Evolutionary conservation across 371 early-diverging fungal genomes (phyloP).

Genomic region (Mortierella sp.): DNA sequence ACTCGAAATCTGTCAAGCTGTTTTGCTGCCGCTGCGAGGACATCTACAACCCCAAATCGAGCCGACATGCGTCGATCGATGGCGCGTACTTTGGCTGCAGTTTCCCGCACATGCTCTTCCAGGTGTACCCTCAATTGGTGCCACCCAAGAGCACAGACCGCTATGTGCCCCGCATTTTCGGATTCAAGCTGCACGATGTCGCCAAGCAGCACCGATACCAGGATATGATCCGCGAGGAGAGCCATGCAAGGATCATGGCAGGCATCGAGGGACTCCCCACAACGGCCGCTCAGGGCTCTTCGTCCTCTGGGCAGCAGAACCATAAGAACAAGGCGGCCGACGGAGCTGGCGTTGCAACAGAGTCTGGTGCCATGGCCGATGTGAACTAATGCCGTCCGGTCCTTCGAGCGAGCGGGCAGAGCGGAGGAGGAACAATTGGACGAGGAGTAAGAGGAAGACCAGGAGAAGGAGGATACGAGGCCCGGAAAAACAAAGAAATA

Average conservation of each 20-base stretch:
- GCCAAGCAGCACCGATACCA: conserved; percentile 92
- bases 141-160: conserved; percentile 78
- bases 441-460: background rate
- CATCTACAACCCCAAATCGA: conserved; percentile 92
- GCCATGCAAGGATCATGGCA: conserved; percentile 60
- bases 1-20: conserved; percentile 88
- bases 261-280: conserved; percentile 56
- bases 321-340: conserved; percentile 32
- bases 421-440: background rate
- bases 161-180: conserved; percentile 96
- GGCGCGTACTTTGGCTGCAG: conserved; percentile 99
- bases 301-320: conserved; percentile 52
- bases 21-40: conserved; percentile 96
- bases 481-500: background rate
- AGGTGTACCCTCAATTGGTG: conserved; percentile 88
- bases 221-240: conserved; percentile 83
- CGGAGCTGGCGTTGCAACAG: conserved; percentile 26
- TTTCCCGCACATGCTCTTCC: conserved; percentile 97
- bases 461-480: background rate
- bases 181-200: conserved; percentile 91
- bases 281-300: conserved; percentile 28
- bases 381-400: conserved; percentile 23
- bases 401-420: background rate
- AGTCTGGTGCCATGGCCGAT: conserved; percentile 56
- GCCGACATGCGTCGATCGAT: conserved; percentile 87